A percentile compares a stretch with the other conserved stretches of the same genome.
Evolutionary conservation across 2,329 filamentous ascomycete genomes (phyloP).

Genomic region (Colletotrichum acutatum): DNA sequence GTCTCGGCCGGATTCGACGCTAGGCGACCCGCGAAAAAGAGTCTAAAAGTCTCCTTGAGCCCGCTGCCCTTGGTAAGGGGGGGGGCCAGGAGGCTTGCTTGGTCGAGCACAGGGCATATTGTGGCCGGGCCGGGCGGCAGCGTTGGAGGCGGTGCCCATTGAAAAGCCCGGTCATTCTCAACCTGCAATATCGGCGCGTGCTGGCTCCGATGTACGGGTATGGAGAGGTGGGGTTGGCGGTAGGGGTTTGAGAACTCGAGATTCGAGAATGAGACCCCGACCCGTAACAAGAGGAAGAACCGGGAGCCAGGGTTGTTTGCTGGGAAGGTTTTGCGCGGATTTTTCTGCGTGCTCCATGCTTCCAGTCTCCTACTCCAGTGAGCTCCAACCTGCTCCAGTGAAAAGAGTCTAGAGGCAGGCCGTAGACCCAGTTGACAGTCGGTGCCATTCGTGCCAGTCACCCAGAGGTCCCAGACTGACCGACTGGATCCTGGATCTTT

Average conservation of each 20-base stretch:
- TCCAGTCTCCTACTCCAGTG: background rate
- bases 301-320: conserved; percentile 17
- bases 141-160: conserved; percentile 23
- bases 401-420: background rate
- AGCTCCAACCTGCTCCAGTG: too few species aligned
- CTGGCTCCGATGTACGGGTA: conserved; percentile 28
- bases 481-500: background rate
- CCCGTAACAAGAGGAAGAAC: conserved; percentile 30
- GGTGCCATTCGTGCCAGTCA: too few species aligned
- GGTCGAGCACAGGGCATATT: conserved; percentile 19
- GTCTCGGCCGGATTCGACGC: conserved; percentile 4
- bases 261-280: conserved; percentile 22
- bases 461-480: too few species aligned
- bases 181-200: conserved; percentile 32
- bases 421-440: too few species aligned
- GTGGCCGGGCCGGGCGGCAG: conserved; percentile 9
- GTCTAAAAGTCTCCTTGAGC: conserved; percentile 12
- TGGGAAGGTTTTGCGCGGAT: conserved; percentile 6
- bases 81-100: conserved; percentile 5
- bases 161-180: conserved; percentile 1
- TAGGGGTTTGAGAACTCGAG: background rate
- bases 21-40: background rate
- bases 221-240: conserved; percentile 30
- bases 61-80: background rate
- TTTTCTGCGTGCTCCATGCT: background rate